Evolutionary conservation across 2,329 filamentous ascomycete species (phyloP).

Genomic region (Aspergillus novoparasiticus): DNA sequence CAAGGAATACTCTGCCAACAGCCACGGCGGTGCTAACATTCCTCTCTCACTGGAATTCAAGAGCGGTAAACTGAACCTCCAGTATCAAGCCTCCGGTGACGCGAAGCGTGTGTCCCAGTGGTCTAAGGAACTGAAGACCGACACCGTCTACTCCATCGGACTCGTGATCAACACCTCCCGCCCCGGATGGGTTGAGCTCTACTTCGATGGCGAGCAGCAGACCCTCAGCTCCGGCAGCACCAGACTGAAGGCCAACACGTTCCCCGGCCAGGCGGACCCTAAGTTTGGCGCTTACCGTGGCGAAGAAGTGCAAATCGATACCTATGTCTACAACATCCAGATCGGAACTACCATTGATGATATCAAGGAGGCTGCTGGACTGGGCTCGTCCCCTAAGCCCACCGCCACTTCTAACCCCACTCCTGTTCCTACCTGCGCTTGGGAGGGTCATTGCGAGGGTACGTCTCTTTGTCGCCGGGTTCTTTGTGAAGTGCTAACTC

Average conservation of each 20-base stretch:
- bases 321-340: conserved; percentile 1
- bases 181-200: conserved; percentile 3
- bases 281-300: conserved; percentile 4
- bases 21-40: conserved; percentile 7
- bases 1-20: conserved; percentile 13
- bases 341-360: not conserved
- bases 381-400: not conserved
- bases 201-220: conserved; percentile 6
- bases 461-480: not conserved
- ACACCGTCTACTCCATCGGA: not conserved
- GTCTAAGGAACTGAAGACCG: not conserved
- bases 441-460: not conserved
- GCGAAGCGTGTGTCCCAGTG: not conserved
- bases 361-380: not conserved
- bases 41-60: conserved; percentile 1
- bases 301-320: not conserved
- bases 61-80: not conserved
- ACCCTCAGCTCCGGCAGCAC: not conserved
- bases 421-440: not conserved
- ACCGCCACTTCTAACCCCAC: not conserved
- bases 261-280: not conserved
- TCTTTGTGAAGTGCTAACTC: not conserved
- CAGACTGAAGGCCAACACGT: not conserved
- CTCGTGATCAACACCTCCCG: conserved; percentile 7
- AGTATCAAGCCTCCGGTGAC: not conserved